Evolutionary conservation across 192 early-diverging fungal genomes (phyloP).

Genomic region (Funneliformis geosporum): DNA sequence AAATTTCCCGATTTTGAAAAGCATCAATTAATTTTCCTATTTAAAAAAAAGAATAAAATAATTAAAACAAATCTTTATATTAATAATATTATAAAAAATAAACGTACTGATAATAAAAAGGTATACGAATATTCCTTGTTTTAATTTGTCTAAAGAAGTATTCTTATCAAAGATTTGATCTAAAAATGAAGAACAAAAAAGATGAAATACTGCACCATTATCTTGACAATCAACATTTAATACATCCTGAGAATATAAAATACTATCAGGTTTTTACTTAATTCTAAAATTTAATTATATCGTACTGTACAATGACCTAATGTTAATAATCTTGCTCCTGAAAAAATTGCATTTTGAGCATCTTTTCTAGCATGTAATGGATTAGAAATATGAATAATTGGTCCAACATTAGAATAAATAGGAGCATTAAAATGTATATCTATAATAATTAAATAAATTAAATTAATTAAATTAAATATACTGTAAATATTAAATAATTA

Average conservation of each 20-base stretch:
- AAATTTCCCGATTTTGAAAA: background rate
- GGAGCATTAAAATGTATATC: too few relatives aligned
- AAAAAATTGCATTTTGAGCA: background rate
- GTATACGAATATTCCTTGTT: background rate
- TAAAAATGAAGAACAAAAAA: background rate
- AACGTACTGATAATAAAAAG: background rate
- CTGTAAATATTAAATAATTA: too few relatives aligned
- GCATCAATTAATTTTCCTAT: conserved; percentile 5
- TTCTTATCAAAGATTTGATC: background rate
- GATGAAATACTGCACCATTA: background rate
- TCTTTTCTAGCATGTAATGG: background rate
- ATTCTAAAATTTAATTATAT: background rate
- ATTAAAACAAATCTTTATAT: background rate
- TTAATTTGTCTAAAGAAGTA: background rate
- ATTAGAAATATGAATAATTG: background rate
- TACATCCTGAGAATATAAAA: background rate
- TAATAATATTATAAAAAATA: background rate
- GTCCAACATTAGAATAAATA: background rate
- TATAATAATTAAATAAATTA: too few relatives aligned
- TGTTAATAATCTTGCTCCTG: background rate
- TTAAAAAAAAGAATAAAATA: background rate
- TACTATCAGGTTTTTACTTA: background rate
- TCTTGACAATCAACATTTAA: background rate
- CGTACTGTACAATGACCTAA: background rate
- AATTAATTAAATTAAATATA: too few relatives aligned